Evolutionary conservation across 1,284 basidiomycete species (phyloP).

Genomic region (Exobasidium cylindrosporum): DNA sequence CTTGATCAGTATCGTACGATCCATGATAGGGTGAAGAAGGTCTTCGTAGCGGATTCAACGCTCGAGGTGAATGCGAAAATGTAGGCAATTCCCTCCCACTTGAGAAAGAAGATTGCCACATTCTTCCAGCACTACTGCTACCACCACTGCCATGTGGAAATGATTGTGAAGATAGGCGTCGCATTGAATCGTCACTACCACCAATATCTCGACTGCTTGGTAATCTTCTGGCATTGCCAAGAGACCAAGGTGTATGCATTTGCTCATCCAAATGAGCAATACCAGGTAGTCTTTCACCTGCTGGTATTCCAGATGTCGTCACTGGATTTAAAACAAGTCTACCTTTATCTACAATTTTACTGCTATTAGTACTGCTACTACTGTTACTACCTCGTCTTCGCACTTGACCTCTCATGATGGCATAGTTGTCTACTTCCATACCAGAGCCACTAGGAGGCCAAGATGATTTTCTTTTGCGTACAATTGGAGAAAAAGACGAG

Average conservation of each 20-base stretch:
- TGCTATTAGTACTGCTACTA: neutral
- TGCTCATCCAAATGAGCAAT: slow-evolving; percentile 6
- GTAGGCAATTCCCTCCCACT: neutral
- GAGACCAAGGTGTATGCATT: slow-evolving; percentile 3
- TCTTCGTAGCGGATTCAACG: neutral
- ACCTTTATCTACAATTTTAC: too few relatives aligned
- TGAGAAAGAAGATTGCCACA: neutral
- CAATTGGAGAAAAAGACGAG: neutral
- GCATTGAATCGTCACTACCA: neutral
- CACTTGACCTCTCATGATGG: too few relatives aligned
- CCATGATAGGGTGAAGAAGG: neutral
- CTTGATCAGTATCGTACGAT: neutral
- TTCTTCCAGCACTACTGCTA: neutral
- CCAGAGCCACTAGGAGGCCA: neutral
- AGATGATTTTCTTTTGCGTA: neutral
- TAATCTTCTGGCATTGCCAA: neutral
- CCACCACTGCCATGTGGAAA: too few relatives aligned
- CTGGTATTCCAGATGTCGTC: neutral
- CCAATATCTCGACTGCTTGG: neutral
- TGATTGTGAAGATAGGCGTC: neutral
- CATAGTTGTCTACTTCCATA: neutral
- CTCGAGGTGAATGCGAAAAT: neutral
- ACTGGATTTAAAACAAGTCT: neutral
- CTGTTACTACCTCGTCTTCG: neutral
- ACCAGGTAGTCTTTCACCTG: neutral